Evolutionary conservation across 345 rosid genomes (phyloP), one percentile per base, ranked within the genome.

Genomic region (Camelina sativa): DNA sequence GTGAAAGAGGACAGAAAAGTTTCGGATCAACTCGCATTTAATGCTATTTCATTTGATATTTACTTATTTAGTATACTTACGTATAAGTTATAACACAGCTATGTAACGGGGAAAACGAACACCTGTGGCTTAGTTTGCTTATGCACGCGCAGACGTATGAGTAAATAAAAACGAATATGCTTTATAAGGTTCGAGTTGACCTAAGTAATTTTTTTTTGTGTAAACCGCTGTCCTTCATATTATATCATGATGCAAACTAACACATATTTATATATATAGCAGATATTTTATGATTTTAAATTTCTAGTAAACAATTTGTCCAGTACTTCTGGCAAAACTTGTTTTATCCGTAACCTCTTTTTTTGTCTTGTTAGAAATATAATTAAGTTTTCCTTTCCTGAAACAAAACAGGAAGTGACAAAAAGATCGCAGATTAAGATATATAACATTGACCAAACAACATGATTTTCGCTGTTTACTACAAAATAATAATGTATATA

Each of bases 111-210:
- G 11, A 60, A 13, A 4, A 16, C 7, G 43, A 32, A 74, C 78
- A 74, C 60, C 50, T 74, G 78, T 66, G 60, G 41, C 51, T 56
- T 52, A 23, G 17, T 25, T 23, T 65, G 41, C 78, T 48, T 57
- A 47, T 37, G 13, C 65, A 65, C 8, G 30, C 57, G 20, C n/a
- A 57, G 30, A 47, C 43, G 34, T 12, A 1, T 25, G 48, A 73
- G 60, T 57, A 66, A 56, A 74, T 16, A 15, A 37, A 23, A 47
- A 37, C 66, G 54, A 58, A 74, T 66, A 74, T 66, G 59, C 61
- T 48, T 37, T 48, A 20, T 38, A 37, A 57, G 67, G 47, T 74
- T 65, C 72, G 51, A 32, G 64, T 63, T 73, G 70, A 41, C 56
- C 28, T 43, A 63, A 47, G 8, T 41, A 56, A 55, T 32, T 12